These are phyloP conservation scores for Sorghum bicolor DNA, from an alignment of 176 grass and related monocot species.

Conservation along the genomic window Sorghum_bicolor_NCBIv3 NC_012878.2:6423001-6423500, in stretches of 20 bases:
- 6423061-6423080: too few relatives aligned
- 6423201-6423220: neutral
- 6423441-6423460: neutral
- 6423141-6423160: too few relatives aligned
- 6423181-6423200: neutral
- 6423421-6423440: neutral
- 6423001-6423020: too few relatives aligned
- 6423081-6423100: too few relatives aligned
- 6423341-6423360: constrained; percentile 4
- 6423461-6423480: neutral
- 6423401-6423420: neutral
- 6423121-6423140: too few relatives aligned
- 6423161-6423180: neutral
- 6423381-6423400: neutral
- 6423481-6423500: neutral
- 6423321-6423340: neutral
- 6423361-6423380: neutral
- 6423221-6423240: neutral
- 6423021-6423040: too few relatives aligned
- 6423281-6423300: neutral
- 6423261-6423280: neutral
- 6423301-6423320: neutral
- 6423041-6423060: too few relatives aligned
- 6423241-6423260: neutral
- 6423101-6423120: too few relatives aligned